Conservation (phyloP, 495 filamentous ascomycete genomes). For the Penicillium roqueforti region DNA sequence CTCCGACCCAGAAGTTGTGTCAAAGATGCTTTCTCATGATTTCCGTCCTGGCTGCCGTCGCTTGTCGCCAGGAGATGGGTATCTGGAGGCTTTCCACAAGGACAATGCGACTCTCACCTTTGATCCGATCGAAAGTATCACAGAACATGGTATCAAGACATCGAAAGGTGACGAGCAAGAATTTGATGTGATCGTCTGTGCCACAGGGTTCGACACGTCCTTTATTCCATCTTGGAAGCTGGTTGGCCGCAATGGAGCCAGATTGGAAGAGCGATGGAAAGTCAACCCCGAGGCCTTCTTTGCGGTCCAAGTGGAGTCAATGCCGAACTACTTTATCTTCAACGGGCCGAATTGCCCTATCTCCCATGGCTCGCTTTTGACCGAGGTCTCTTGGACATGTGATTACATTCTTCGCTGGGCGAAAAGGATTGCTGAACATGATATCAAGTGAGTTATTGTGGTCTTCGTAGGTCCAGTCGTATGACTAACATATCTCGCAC, state of each 20-base stretch:
- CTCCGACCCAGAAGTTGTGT: slow-evolving; percentile 22
- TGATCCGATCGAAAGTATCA: slow-evolving; percentile 46
- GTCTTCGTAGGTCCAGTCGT: background rate
- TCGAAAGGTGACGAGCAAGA: slow-evolving; percentile 18
- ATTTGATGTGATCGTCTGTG: slow-evolving; percentile 47
- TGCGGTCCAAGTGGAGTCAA: slow-evolving; percentile 29
- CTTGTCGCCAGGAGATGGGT: slow-evolving; percentile 36
- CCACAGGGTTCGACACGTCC: slow-evolving; percentile 46
- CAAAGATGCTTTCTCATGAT: slow-evolving; percentile 34
- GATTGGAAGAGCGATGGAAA: slow-evolving; percentile 21
- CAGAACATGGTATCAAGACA: slow-evolving; percentile 42
- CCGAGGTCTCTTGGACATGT: slow-evolving; percentile 17
- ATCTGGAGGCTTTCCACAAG: slow-evolving; percentile 33
- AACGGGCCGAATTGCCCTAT: slow-evolving; percentile 53
- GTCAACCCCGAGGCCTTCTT: slow-evolving; percentile 35
- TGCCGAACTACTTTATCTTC: slow-evolving; percentile 50
- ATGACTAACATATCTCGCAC: background rate
- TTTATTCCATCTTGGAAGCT: slow-evolving; percentile 33
- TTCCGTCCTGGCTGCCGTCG: slow-evolving; percentile 43
- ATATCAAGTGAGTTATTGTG: slow-evolving; percentile 34
- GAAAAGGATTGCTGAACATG: slow-evolving; percentile 38
- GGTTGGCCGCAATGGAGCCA: slow-evolving; percentile 29
- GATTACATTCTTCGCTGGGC: slow-evolving; percentile 40
- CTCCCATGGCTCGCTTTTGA: slow-evolving; percentile 49
- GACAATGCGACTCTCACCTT: slow-evolving; percentile 46